These are phyloP conservation scores for Parathielavia hyrcaniae DNA, from an alignment of 495 filamentous ascomycete genomes.

Conservation along the genomic window DNA sequence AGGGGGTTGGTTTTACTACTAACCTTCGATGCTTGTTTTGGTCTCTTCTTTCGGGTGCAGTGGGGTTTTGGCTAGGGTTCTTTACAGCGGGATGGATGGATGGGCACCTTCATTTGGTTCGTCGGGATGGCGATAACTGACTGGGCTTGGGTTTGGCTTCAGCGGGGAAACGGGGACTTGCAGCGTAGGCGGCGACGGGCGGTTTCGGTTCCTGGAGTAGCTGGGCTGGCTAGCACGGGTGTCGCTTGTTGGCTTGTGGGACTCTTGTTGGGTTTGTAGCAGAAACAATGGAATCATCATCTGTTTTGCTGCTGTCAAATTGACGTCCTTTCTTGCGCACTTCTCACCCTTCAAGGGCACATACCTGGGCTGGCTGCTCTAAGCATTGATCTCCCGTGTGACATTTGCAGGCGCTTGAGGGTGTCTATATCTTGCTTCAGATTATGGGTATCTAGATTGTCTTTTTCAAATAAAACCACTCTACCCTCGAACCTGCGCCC, in stretches of 20 bases:
- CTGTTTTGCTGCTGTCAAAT: not conserved
- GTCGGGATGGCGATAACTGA: not conserved
- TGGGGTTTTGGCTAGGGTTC: not conserved
- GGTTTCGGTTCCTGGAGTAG: not conserved
- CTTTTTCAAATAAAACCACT: not conserved
- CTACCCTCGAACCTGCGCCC: not conserved
- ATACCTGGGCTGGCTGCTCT: no score
- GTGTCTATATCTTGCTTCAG: not conserved
- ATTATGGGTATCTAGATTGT: not conserved
- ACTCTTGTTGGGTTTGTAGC: constrained; percentile 1
- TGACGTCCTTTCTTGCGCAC: not conserved
- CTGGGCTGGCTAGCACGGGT: not conserved
- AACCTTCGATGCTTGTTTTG: not conserved
- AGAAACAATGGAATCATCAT: not conserved
- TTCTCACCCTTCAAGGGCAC: no score
- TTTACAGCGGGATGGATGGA: not conserved
- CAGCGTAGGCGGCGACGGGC: not conserved
- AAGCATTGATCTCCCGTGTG: no score
- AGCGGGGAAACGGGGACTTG: not conserved
- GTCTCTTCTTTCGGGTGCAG: not conserved
- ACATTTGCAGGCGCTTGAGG: no score
- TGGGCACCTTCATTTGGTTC: not conserved
- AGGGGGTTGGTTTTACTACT: not conserved
- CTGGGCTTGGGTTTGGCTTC: constrained; percentile 2
- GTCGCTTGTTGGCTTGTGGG: not conserved